Conservation (phyloP, 768 basidiomycete genomes). For the Psilocybe sp. region DNA sequence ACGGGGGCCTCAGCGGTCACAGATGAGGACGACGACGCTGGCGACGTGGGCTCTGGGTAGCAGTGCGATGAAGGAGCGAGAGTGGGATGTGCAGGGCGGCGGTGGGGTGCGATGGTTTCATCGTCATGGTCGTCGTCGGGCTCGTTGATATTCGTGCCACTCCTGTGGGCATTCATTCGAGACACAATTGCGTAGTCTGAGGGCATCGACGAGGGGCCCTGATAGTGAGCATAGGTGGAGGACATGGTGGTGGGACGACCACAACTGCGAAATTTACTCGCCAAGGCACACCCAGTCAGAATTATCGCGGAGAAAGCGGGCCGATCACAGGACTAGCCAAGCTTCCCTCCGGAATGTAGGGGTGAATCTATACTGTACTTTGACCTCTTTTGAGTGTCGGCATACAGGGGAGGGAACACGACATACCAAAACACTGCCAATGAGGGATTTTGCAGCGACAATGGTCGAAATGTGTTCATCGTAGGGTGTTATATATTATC, state of each 20-base stretch:
- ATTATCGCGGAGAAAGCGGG: conserved; percentile 3
- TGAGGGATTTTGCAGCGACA: no score
- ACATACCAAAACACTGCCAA: no score
- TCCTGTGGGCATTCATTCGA: conserved; percentile 33
- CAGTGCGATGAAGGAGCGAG: conserved; percentile 26
- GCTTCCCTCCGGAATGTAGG: no score
- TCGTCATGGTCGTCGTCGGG: conserved; percentile 15
- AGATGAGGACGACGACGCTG: neutral
- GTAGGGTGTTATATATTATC: no score
- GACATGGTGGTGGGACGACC: conserved; percentile 27
- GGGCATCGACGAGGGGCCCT: conserved; percentile 56
- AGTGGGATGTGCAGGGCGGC: conserved; percentile 35
- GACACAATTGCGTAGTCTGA: conserved; percentile 67
- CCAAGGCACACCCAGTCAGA: neutral
- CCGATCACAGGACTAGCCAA: neutral
- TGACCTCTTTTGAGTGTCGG: no score
- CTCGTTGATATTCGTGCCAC: conserved; percentile 8
- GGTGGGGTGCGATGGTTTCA: conserved; percentile 23
- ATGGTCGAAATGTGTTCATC: no score
- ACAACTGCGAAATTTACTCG: conserved; percentile 4
- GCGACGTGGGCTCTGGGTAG: neutral
- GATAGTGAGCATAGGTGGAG: conserved; percentile 54
- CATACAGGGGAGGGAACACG: no score
- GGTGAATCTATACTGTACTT: no score
- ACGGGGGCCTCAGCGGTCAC: neutral